Evolutionary conservation across 768 basidiomycete species (phyloP).

Genomic region (Serendipita vermifera): DNA sequence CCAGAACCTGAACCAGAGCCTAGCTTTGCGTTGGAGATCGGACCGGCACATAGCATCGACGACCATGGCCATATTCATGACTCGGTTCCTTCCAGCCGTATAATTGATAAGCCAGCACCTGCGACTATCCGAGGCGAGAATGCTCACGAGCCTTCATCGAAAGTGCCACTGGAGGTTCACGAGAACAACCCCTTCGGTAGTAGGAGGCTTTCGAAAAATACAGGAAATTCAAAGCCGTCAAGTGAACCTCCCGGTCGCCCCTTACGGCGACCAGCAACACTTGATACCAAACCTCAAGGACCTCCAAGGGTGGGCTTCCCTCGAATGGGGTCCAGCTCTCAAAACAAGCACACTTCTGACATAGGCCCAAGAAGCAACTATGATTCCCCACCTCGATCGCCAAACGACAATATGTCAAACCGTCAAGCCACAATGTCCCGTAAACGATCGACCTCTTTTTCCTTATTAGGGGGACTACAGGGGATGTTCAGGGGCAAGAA

Average conservation of each 20-base stretch:
- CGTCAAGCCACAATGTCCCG: background rate
- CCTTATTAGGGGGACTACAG: background rate
- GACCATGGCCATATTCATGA: constrained; percentile 19
- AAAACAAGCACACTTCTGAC: background rate
- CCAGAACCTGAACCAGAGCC: background rate
- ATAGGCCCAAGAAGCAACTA: background rate
- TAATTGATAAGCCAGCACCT: background rate
- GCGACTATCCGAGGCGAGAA: background rate
- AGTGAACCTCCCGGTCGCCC: constrained; percentile 6
- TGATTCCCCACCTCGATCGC: background rate
- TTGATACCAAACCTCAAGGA: background rate
- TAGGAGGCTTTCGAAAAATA: no score
- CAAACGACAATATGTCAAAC: background rate
- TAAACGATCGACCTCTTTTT: constrained; percentile 9
- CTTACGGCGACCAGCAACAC: background rate
- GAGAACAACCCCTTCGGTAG: constrained; percentile 10
- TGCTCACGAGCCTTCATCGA: background rate
- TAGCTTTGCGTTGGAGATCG: constrained; percentile 26
- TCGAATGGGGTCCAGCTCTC: background rate
- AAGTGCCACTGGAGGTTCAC: background rate
- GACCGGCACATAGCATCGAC: constrained; percentile 41
- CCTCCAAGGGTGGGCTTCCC: constrained; percentile 2
- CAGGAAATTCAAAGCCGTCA: background rate
- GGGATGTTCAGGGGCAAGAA: constrained; percentile 8
- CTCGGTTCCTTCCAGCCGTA: background rate